These are phyloP conservation scores for Liriodendron chinense DNA, from an alignment of 164 flowering plant species.

Conservation along the genomic window DNA sequence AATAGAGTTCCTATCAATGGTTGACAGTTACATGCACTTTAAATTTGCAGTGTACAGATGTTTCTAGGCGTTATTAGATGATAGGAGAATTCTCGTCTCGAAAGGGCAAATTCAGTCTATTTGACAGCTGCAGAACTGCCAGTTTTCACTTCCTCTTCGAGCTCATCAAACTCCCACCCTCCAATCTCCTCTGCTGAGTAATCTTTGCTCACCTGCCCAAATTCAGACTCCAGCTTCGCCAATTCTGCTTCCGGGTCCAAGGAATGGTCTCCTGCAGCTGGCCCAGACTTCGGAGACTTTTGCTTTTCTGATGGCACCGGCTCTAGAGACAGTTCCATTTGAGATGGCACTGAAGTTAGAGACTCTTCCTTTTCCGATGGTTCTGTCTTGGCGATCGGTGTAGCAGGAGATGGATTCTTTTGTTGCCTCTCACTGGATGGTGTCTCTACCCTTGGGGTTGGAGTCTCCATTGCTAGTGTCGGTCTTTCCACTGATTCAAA, in stretches of 20 bases:
- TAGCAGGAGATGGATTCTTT: constrained; percentile 21
- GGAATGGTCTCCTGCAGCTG: constrained; percentile 30
- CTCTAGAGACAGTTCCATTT: background rate
- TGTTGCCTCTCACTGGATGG: constrained; percentile 27
- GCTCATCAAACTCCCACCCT: constrained; percentile 97
- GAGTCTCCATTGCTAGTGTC: constrained; percentile 58
- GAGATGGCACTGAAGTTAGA: background rate
- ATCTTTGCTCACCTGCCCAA: constrained; percentile 63
- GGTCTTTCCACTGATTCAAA: constrained; percentile 90
- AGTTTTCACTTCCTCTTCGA: constrained; percentile 67
- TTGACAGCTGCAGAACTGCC: constrained; percentile 40
- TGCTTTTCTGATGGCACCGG: background rate
- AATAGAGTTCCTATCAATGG: background rate
- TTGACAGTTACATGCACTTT: constrained; percentile 8
- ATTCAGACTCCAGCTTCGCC: constrained; percentile 88
- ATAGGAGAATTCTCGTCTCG: background rate
- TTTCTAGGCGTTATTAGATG: background rate
- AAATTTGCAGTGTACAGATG: constrained; percentile 9
- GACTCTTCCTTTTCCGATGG: constrained; percentile 1
- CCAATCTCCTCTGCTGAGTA: constrained; percentile 78
- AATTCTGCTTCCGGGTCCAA: constrained; percentile 77
- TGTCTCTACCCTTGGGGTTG: constrained; percentile 33
- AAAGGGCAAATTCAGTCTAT: constrained; percentile 17
- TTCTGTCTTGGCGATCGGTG: constrained; percentile 5
- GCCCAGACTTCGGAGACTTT: constrained; percentile 13